Evolutionary conservation across 495 filamentous ascomycete species (phyloP), one percentile per base, ranked within the genome.

Genomic region (Saxophila tyrrhenica): DNA sequence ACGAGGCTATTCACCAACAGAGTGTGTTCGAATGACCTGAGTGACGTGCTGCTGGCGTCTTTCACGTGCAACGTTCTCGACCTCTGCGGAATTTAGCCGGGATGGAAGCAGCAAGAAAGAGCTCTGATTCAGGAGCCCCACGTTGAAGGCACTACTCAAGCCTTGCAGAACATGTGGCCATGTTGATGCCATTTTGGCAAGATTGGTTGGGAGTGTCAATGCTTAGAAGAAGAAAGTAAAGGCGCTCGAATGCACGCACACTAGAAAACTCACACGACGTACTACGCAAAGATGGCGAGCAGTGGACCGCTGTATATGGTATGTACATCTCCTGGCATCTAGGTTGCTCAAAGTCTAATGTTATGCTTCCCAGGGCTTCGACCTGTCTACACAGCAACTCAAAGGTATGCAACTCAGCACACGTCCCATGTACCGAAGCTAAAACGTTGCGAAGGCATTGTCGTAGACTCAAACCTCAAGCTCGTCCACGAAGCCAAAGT

Each of bases 311-410:
- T 50, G 3, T 50, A 50, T 39, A 50, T 50, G 48, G 48, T 50
- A 22, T 3, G 25, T 19, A n/a, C 13, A n/a, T n/a, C n/a, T n/a
- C n/a, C n/a, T n/a, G n/a, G n/a, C n/a, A n/a, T n/a, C n/a, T n/a
- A n/a, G n/a, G n/a, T n/a, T n/a, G 20, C 45, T 25, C 45, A 9
- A 8, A 23, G 21, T n/a, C 23, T 17, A 25, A 7, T 24, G 48
- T 46, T 21, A 87, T 15, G 73, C 94, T 52, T 96, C 95, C 60
- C 77, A 96, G 54, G 91, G 91, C 41, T 91, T 96, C 66, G 91
- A 98, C 68, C 85, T 98, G 45, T 95, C 89, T 23, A 97, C 92
- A 53, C 92, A 96, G 70, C 89, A 95, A 66, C 75, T 96, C 24
- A 98, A 98, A 76, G 87, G 86, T 78, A 58, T 39, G n/a, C n/a